Conservation (phyloP, 306 rosid species). For the Ormosia emarginata region DNA sequence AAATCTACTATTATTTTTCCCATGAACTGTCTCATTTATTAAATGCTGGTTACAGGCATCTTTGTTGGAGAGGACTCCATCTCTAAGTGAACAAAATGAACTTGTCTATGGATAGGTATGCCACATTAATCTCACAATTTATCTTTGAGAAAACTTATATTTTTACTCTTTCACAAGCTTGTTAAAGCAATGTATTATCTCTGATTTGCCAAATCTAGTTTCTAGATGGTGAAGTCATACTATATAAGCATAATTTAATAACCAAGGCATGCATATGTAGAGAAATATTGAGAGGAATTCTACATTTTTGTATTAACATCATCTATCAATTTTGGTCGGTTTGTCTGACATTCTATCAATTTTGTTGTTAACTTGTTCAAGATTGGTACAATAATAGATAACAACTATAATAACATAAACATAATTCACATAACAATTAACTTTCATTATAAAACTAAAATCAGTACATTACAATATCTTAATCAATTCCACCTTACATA, state of each 20-base stretch:
- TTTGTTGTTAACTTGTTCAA: too few species aligned
- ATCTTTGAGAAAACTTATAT: background rate
- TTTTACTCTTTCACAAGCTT: conserved; percentile 13
- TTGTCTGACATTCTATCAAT: background rate
- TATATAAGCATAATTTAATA: background rate
- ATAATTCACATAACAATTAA: too few species aligned
- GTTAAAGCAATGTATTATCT: conserved; percentile 1
- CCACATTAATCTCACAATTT: too few species aligned
- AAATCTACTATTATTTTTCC: background rate
- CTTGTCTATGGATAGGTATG: conserved; percentile 96
- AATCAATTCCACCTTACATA: too few species aligned
- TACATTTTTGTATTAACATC: background rate
- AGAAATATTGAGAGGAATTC: background rate
- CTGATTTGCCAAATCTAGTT: conserved; percentile 18
- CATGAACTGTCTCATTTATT: conserved; percentile 27
- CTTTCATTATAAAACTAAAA: too few species aligned
- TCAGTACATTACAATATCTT: too few species aligned
- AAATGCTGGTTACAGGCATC: conserved; percentile 61
- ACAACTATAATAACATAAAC: too few species aligned
- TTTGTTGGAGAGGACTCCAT: conserved; percentile 86
- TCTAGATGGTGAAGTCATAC: background rate
- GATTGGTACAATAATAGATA: too few species aligned
- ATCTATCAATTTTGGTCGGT: background rate
- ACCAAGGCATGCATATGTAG: background rate
- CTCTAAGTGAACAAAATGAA: conserved; percentile 84